Evolutionary conservation across 202 grass and related monocot genomes (phyloP).

Genomic region (Saccharum hybrid): DNA sequence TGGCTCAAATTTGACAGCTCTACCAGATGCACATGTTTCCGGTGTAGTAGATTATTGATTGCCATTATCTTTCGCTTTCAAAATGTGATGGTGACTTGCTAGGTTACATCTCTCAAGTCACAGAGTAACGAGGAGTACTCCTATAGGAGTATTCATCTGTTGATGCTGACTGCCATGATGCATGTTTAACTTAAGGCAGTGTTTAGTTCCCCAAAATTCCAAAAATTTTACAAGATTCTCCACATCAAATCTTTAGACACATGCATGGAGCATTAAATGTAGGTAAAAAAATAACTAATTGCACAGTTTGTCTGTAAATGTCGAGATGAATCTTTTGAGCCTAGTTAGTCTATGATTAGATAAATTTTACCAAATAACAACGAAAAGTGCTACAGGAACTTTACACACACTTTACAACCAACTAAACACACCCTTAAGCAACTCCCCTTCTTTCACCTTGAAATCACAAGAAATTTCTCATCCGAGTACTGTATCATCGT

Average conservation of each 20-base stretch:
- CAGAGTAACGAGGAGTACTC: not conserved
- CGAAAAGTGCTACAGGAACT: no score
- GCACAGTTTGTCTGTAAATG: no score
- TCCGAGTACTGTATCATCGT: not conserved
- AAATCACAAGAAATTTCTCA: constrained; percentile 13
- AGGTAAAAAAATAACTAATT: no score
- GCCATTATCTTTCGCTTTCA: constrained; percentile 44
- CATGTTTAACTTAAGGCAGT: constrained; percentile 9
- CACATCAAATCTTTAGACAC: no score
- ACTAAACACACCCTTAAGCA: no score
- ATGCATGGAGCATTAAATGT: no score
- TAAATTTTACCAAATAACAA: no score
- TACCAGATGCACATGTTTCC: constrained; percentile 40
- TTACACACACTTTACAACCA: no score
- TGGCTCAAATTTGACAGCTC: constrained; percentile 7
- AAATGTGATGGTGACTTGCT: constrained; percentile 2
- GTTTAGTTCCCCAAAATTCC: no score
- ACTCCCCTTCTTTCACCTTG: not conserved
- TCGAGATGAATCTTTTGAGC: no score
- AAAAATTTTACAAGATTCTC: no score
- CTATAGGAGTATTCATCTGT: not conserved
- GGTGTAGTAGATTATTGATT: constrained; percentile 21
- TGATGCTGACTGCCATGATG: constrained; percentile 3
- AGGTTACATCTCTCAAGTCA: constrained; percentile 1
- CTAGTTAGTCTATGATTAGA: no score